Base-by-base conservation (phyloP, 2,329 filamentous ascomycete genomes). In the Penicillium corylophilum region DNA sequence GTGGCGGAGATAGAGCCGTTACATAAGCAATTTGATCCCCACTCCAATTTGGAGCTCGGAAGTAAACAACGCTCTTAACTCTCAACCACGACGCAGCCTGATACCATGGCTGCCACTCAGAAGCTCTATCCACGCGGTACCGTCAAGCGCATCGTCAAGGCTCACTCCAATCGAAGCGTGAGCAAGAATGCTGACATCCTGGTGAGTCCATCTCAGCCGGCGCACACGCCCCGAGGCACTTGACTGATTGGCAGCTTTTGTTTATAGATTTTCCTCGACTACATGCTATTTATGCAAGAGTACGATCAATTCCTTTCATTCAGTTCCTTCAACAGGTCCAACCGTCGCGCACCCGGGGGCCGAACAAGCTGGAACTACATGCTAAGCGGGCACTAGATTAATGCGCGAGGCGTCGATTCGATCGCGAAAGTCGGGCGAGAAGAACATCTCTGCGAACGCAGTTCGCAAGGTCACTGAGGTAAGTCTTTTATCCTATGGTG, bases 121-220 rank as follows among this genome's bases (percentile, higher is more conserved):
- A 93, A 90, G 62, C 78, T 89, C 13, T 96, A 95, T 65, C 91
- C 91, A 10, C 86, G 91, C 56, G 85, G 84, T 16, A 94, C 89
- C 0, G 79, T 96, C 63, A 94, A 91, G 73, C 92, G 91, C 72
- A 93, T 95, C 54, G 80, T 95, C 65, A 96, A 95, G 74, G 90
- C 90, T 16, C 90, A 95, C 71, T 88, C 90, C 8, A 87, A 89
- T 57, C 85, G 86, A 67, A 87, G 82, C 58, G 73, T 95, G 57
- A 90, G 86, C 77, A 94, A 90, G 72, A 92, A 94, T 71, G 88
- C 86, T 26, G 92, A 96, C 72, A 85, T 95, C 51, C 78, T 93
- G 74, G 90, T 95, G 74, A 54, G 82, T 63, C 22, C 16, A 10
- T 22, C 35, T 16, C 43, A 9, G 24, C n/a, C 29, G 33, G 40